phyloP scores from a whole-genome alignment of 2,329 filamentous ascomycete genomes.

The Arthrobotrys musiformis region DNA sequence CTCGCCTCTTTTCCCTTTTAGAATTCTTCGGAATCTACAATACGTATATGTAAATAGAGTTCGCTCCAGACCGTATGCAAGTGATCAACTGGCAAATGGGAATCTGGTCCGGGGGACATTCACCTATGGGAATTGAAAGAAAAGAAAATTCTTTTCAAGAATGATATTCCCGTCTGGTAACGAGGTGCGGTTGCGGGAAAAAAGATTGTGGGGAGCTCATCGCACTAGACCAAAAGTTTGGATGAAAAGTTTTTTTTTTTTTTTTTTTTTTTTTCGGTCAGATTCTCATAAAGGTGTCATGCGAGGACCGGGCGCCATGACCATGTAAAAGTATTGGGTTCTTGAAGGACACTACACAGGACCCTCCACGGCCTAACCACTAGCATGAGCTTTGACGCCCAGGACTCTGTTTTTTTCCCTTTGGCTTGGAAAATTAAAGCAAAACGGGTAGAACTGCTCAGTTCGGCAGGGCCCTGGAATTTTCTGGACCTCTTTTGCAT shows the following conservation, averaged over 20 bases:
- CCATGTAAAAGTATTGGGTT: constrained; percentile 15
- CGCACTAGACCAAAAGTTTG: constrained; percentile 51
- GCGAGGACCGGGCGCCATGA: constrained; percentile 40
- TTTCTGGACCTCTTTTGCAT: background rate
- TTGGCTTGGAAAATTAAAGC: constrained; percentile 8
- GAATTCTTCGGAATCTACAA: constrained; percentile 23
- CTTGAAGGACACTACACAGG: background rate
- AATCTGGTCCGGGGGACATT: too few species aligned
- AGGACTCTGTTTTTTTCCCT: background rate
- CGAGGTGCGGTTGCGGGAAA: constrained; percentile 46
- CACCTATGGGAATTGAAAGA: constrained; percentile 4
- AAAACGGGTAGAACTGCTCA: constrained; percentile 39
- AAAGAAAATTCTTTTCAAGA: constrained; percentile 38
- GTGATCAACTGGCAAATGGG: constrained; percentile 6
- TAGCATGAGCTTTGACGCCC: constrained; percentile 17
- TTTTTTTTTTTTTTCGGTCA: background rate
- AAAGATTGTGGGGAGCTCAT: constrained; percentile 53
- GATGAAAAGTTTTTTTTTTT: constrained; percentile 38
- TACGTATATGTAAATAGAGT: background rate
- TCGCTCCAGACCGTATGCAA: background rate
- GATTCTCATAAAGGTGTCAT: constrained; percentile 23
- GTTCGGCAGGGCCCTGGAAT: constrained; percentile 40
- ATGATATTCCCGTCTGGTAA: constrained; percentile 28
- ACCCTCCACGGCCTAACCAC: too few species aligned
- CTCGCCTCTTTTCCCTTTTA: constrained; percentile 14